Conservation (phyloP, 2,329 filamentous ascomycete genomes). For the Colletotrichum navitas region DNA sequence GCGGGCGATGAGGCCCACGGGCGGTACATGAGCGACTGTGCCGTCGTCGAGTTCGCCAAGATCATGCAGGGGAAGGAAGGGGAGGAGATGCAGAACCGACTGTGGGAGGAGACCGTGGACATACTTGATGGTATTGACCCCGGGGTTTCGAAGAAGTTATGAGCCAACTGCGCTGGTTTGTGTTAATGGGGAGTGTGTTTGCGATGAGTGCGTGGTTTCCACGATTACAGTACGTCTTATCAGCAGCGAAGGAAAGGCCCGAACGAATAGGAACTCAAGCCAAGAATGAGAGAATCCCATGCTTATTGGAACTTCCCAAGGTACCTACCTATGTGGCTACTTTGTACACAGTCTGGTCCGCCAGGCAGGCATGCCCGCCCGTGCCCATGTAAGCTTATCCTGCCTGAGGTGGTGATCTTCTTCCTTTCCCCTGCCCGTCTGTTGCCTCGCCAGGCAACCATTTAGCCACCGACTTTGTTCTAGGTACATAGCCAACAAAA, state of each 20-base stretch:
- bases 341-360: too few species aligned
- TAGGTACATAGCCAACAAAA: too few species aligned
- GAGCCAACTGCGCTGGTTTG: neutral
- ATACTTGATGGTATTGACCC: constrained; percentile 59
- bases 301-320: too few species aligned
- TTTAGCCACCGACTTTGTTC: too few species aligned
- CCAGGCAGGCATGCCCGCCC: too few species aligned
- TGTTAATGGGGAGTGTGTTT: neutral
- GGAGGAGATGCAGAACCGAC: constrained; percentile 49
- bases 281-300: neutral
- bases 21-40: constrained; percentile 54
- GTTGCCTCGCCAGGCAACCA: too few species aligned
- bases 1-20: constrained; percentile 56
- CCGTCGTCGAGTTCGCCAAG: constrained; percentile 44
- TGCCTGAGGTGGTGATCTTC: too few species aligned
- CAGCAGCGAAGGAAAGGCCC: neutral
- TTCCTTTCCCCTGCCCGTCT: too few species aligned
- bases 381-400: too few species aligned
- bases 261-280: neutral
- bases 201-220: neutral
- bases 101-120: constrained; percentile 58
- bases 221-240: neutral
- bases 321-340: too few species aligned
- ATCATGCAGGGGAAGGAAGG: constrained; percentile 53
- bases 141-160: constrained; percentile 53